Base-by-base conservation (phyloP, 805 yeast genomes). In the Candida quercuum region DNA sequence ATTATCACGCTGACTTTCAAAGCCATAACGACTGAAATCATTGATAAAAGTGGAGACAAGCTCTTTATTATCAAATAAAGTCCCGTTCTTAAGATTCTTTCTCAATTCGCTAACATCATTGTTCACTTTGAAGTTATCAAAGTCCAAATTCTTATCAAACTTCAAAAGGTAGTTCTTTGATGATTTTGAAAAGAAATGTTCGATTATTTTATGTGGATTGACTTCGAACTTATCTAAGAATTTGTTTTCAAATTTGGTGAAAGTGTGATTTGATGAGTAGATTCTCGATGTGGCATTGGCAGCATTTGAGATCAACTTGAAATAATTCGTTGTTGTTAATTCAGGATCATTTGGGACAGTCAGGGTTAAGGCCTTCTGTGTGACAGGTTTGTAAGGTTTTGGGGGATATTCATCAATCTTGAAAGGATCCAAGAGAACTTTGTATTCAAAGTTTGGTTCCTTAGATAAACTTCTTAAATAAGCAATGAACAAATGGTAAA, bases 141-240 rank as follows among this genome's bases (percentile, higher is more conserved):
- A 56, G 32, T 59, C 43, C 36, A 61, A 47, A 9, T 46, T 45
- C 20, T 52, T 47, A 36, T 61, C 66, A 45, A 61, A 58, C 22
- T 55, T 59, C 22, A 56, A 45, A 14, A 60, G 32, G 36, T 60
- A 59, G 28, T 61, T 54, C 43, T 54, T 59, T 7, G 65, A 60
- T 1, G 63, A 56, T 34, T 60, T 59, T n/a, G 65, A 59, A 36
- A 60, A 60, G 32, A 61, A 51, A 21, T 55, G 51, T 14, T 54
- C 60, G 17, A 61, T 53, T 15, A 61, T 56, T 45, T 54, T 53
- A 40, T 54, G 57, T 32, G 62, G 72, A 33, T 67, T 66, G 32
- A 59, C 58, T 29, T 61, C 66, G 35, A 67, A 67, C 29, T 58
- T 69, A 27, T 63, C 70, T 19, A 64, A 47, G 35, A 66, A 61